These are phyloP conservation scores for Nematocida sp. DNA, from an alignment of 371 early-diverging fungal species.

Conservation along the genomic window DNA sequence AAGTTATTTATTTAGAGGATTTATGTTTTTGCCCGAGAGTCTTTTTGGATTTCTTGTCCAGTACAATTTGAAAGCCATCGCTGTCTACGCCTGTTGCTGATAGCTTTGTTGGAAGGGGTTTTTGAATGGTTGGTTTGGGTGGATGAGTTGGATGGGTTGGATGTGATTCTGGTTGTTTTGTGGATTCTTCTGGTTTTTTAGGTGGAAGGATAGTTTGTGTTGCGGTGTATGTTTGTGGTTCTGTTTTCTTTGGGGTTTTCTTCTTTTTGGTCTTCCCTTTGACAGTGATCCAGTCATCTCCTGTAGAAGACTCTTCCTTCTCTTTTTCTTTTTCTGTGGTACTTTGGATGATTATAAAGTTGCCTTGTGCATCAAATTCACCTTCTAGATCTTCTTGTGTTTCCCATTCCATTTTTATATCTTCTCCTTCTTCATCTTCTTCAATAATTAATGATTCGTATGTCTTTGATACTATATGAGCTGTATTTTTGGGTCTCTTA, in stretches of 20 bases:
- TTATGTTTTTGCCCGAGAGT: too few relatives aligned
- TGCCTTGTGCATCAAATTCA: slow-evolving; percentile 38
- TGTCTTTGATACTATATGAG: background rate
- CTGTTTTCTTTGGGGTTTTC: slow-evolving; percentile 3
- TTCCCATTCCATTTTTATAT: slow-evolving; percentile 25
- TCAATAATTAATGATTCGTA: background rate
- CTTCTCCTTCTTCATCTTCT: slow-evolving; percentile 34
- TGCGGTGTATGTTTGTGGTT: slow-evolving; percentile 29
- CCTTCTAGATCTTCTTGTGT: too few relatives aligned
- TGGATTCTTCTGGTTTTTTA: slow-evolving; percentile 1
- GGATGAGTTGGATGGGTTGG: too few relatives aligned
- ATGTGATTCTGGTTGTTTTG: too few relatives aligned
- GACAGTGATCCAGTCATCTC: slow-evolving; percentile 25
- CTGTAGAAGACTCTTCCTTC: slow-evolving; percentile 2
- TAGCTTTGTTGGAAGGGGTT: background rate
- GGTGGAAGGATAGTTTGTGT: background rate
- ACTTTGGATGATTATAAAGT: slow-evolving; percentile 26
- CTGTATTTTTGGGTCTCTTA: background rate
- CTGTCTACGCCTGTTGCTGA: slow-evolving; percentile 15
- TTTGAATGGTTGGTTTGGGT: background rate
- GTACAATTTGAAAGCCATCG: slow-evolving; percentile 40
- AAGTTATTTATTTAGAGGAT: too few relatives aligned
- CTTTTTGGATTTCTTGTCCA: slow-evolving; percentile 30
- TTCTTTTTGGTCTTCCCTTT: slow-evolving; percentile 5
- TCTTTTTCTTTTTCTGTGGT: slow-evolving; percentile 20